Percentiles rank a stretch among this genome's conserved stretches.
phyloP scores from a whole-genome alignment of 2,329 filamentous ascomycete genomes.

The Delphinella strobiligena region DNA sequence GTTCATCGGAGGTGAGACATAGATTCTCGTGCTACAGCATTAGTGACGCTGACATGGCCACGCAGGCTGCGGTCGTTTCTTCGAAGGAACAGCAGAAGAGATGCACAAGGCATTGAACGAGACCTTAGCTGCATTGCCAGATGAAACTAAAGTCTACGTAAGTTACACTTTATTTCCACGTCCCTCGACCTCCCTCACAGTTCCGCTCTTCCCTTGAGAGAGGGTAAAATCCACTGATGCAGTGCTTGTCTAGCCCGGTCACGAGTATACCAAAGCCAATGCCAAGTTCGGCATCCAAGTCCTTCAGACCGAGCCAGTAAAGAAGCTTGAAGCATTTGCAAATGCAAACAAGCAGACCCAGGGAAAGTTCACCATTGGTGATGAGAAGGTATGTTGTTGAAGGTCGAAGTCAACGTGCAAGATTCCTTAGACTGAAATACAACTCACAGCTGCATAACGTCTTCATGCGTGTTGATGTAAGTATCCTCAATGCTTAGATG shows the following conservation, averaged over 20 bases:
- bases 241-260: slow-evolving; percentile 69
- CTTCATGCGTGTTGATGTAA: slow-evolving; percentile 79
- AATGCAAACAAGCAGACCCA: slow-evolving; percentile 77
- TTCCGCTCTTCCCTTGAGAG: too few relatives aligned
- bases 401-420: not conserved
- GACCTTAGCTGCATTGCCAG: slow-evolving; percentile 65
- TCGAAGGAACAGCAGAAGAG: slow-evolving; percentile 77
- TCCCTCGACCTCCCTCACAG: too few relatives aligned
- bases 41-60: not conserved
- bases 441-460: slow-evolving; percentile 56
- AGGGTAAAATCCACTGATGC: too few relatives aligned
- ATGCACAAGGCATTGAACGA: slow-evolving; percentile 92
- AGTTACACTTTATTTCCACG: too few relatives aligned
- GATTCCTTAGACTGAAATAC: not conserved
- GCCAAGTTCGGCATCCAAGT: slow-evolving; percentile 78
- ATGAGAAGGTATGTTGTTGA: slow-evolving; percentile 64
- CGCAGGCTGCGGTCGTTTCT: slow-evolving; percentile 83
- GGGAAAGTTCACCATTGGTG: slow-evolving; percentile 90
- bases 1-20: slow-evolving; percentile 67
- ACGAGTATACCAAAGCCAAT: slow-evolving; percentile 97
- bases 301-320: slow-evolving; percentile 60
- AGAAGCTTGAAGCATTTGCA: slow-evolving; percentile 65
- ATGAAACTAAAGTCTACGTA: slow-evolving; percentile 86
- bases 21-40: not conserved
- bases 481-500: slow-evolving; percentile 16